phyloP scores from a whole-genome alignment of 805 yeast species.

The Blastobotrys mokoenaii region DNA sequence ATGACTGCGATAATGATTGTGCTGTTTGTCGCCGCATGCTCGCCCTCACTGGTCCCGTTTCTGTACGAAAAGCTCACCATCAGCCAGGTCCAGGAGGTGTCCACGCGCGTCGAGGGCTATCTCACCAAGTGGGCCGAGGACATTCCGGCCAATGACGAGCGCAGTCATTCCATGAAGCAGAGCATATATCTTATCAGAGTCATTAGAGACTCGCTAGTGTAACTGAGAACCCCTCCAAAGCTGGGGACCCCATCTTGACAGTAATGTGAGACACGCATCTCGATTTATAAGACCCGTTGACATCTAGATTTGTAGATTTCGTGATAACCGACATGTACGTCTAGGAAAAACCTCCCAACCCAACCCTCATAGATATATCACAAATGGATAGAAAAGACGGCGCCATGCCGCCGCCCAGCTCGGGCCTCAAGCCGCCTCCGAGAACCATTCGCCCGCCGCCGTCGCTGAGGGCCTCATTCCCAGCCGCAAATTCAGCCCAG shows the following conservation, averaged over 20 bases:
- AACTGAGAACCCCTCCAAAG: too few species aligned
- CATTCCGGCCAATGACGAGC: background rate
- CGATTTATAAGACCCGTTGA: too few species aligned
- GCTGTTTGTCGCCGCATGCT: conserved; percentile 9
- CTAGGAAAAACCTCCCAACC: too few species aligned
- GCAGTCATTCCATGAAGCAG: conserved; percentile 6
- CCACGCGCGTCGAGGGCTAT: conserved; percentile 5
- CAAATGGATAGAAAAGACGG: too few species aligned
- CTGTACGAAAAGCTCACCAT: conserved; percentile 6
- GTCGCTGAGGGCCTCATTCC: conserved; percentile 5
- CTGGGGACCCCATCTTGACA: too few species aligned
- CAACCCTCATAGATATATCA: too few species aligned
- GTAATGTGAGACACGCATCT: too few species aligned
- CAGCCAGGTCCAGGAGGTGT: background rate
- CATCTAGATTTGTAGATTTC: too few species aligned
- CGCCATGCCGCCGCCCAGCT: too few species aligned
- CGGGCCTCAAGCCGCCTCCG: background rate
- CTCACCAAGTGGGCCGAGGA: conserved; percentile 3
- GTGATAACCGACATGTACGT: too few species aligned
- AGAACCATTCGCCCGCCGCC: background rate
- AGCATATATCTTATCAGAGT: conserved; percentile 6
- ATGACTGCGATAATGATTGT: conserved; percentile 12
- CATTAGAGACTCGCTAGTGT: conserved; percentile 1
- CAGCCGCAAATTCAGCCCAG: conserved; percentile 12
- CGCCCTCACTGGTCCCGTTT: conserved; percentile 5